Conservation (phyloP, 1,284 basidiomycete species). For the Trichosporon faecale region DNA sequence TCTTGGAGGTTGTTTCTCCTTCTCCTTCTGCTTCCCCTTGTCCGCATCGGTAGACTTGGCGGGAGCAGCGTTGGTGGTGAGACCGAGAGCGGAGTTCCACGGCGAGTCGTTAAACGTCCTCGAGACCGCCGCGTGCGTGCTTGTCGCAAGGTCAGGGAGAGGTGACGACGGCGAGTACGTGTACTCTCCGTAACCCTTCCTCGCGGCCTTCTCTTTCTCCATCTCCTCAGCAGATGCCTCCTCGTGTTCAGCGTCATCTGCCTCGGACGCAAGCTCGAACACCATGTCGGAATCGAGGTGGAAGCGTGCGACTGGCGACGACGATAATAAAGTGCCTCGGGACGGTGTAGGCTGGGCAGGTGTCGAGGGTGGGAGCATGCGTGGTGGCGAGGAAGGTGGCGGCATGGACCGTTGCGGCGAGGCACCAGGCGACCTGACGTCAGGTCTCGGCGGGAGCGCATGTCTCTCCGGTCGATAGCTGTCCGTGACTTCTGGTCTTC, state of each 20-base stretch:
- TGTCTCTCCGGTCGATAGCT: not conserved
- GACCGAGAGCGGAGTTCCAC: not conserved
- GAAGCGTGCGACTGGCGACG: not conserved
- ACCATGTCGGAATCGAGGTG: conserved; percentile 5
- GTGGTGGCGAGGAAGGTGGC: not conserved
- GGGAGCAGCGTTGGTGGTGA: not conserved
- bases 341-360: not conserved
- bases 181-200: not conserved
- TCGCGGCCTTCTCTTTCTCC: not conserved
- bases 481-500: not conserved
- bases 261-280: not conserved
- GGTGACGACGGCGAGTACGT: conserved; percentile 4
- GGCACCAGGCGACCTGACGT: not conserved
- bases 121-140: not conserved
- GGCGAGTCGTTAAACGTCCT: not conserved
- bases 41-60: not conserved
- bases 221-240: not conserved
- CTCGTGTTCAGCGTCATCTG: not conserved
- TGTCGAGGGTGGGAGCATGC: not conserved
- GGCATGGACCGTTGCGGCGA: not conserved
- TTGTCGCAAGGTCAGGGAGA: not conserved
- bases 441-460: not conserved
- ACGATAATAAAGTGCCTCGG: not conserved
- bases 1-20: not conserved
- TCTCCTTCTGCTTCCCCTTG: not conserved